phyloP scores from a whole-genome alignment of 2,329 filamentous ascomycete species.

The Aspergillus unguis region DNA sequence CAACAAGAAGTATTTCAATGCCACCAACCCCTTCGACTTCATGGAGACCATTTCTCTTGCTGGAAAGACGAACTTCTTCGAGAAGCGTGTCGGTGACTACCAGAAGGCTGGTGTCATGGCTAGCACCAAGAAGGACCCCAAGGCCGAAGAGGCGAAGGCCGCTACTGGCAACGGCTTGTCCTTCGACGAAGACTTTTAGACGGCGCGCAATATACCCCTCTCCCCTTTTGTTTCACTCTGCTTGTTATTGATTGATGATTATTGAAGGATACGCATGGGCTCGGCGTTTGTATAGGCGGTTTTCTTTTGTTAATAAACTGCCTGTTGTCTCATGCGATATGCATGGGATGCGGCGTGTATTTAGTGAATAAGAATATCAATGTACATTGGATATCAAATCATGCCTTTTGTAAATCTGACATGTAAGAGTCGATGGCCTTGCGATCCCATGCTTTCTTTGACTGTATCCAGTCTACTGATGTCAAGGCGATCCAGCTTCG shows the following conservation, averaged over 20 bases:
- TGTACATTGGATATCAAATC: constrained; percentile 22
- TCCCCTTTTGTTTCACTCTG: constrained; percentile 16
- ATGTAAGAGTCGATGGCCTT: no score
- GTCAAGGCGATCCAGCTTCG: neutral
- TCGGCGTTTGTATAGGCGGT: constrained; percentile 28
- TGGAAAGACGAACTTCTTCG: constrained; percentile 99
- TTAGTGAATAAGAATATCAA: constrained; percentile 20
- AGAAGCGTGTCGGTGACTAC: constrained; percentile 99
- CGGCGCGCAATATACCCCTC: constrained; percentile 28
- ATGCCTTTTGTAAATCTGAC: neutral
- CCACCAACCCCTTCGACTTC: constrained; percentile 97
- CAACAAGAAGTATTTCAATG: constrained; percentile 90
- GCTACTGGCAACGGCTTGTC: constrained; percentile 67
- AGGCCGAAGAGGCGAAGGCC: constrained; percentile 47
- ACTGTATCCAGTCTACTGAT: no score
- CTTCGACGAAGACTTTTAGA: constrained; percentile 97
- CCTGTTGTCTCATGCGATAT: constrained; percentile 9
- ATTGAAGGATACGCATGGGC: constrained; percentile 33
- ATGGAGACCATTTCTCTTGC: constrained; percentile 99
- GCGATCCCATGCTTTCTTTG: no score
- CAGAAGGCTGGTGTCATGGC: constrained; percentile 99
- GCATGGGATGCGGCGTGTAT: constrained; percentile 18
- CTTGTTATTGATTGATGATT: constrained; percentile 29
- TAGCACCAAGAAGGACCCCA: constrained; percentile 70
- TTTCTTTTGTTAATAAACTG: constrained; percentile 17